Evolutionary conservation across 2,329 filamentous ascomycete species (phyloP).

Genomic region (Tolypocladium ovalisporum): DNA sequence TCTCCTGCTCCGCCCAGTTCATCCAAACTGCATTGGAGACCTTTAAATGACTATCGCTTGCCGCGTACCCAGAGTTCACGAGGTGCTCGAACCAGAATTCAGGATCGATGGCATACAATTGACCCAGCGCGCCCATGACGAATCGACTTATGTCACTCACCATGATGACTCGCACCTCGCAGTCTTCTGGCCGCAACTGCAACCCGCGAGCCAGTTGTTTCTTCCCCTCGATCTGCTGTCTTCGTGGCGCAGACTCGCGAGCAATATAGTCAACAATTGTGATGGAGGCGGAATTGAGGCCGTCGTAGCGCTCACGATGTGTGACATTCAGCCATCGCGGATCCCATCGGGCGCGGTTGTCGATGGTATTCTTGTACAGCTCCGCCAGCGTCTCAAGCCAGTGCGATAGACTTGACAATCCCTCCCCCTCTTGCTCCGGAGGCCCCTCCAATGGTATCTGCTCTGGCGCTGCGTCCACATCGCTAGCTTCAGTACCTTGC

Average conservation of each 20-base stretch:
- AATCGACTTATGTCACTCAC: slow-evolving; percentile 18
- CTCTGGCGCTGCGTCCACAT: not conserved
- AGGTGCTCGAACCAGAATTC: slow-evolving; percentile 20
- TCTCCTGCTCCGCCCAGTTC: slow-evolving; percentile 17
- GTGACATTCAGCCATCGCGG: slow-evolving; percentile 15
- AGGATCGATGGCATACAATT: slow-evolving; percentile 14
- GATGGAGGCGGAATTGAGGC: slow-evolving; percentile 7
- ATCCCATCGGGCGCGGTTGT: slow-evolving; percentile 14
- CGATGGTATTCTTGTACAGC: slow-evolving; percentile 18
- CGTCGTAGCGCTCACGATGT: slow-evolving; percentile 11
- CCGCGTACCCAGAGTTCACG: slow-evolving; percentile 14
- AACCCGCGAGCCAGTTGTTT: slow-evolving; percentile 6
- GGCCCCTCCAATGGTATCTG: not conserved
- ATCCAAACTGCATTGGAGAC: slow-evolving; percentile 17
- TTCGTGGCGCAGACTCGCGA: slow-evolving; percentile 4
- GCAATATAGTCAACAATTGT: slow-evolving; percentile 12
- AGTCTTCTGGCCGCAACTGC: slow-evolving; percentile 6
- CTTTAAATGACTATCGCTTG: slow-evolving; percentile 15
- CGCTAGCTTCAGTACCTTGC: not conserved
- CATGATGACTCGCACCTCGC: slow-evolving; percentile 11
- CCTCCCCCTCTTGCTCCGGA: slow-evolving; percentile 6
- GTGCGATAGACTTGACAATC: slow-evolving; percentile 13
- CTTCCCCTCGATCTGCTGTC: slow-evolving; percentile 3
- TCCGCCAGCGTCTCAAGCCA: slow-evolving; percentile 18
- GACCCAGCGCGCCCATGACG: slow-evolving; percentile 15